Conservation (phyloP, 2,329 filamentous ascomycete genomes). For the Conoideocrella luteorostrata region DNA sequence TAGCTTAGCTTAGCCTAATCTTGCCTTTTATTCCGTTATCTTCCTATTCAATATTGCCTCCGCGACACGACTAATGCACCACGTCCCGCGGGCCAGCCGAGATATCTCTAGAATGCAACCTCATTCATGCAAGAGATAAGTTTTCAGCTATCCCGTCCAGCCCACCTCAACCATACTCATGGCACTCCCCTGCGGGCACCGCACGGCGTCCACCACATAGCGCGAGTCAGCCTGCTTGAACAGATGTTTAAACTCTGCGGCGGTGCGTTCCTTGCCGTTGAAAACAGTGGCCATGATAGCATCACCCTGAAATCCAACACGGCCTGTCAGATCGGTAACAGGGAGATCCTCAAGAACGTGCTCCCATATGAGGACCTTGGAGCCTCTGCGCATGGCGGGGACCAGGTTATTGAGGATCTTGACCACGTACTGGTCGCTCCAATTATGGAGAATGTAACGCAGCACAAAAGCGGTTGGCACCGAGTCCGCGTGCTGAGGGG, state of each 20-base stretch:
- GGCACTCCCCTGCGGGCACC: neutral
- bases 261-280: neutral
- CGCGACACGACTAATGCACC: no score
- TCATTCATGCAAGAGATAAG: no score
- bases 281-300: neutral
- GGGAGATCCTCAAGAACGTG: neutral
- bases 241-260: neutral
- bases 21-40: no score
- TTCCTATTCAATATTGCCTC: no score
- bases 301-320: neutral
- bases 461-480: neutral
- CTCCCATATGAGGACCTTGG: neutral
- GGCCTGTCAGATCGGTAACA: no score
- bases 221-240: neutral
- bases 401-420: neutral
- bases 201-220: neutral
- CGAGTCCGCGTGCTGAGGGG: neutral
- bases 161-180: neutral
- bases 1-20: no score
- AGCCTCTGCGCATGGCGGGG: neutral
- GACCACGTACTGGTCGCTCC: neutral
- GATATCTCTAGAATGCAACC: no score
- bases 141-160: neutral
- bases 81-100: no score
- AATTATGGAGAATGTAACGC: neutral